Evolutionary conservation across 2,329 filamentous ascomycete species (phyloP), one percentile per base, ranked within the genome.

Genomic region (Nannizziopsis arthrosporioides): DNA sequence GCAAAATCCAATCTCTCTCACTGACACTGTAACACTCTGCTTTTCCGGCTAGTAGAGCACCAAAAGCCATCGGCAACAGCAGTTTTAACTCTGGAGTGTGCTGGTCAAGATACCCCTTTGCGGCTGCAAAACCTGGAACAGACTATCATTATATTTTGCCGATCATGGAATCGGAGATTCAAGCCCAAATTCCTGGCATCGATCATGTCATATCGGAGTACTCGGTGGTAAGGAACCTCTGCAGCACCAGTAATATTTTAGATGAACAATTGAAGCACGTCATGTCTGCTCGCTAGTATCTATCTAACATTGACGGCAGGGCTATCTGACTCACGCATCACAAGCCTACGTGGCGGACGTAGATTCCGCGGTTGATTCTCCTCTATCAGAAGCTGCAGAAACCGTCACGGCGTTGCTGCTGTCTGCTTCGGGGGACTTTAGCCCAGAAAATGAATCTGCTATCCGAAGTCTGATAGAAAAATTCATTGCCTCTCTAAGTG

Each of bases 251-350:
- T 40, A 17, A 15, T 8, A 37, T 22, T 34, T 6, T 9, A 17
- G 7, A 37, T 7, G 12, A 37, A 37, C 18, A 10, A 19, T 15
- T 18, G 22, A 34, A 34, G 14, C 19, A 12, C 12, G 31, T 32
- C 12, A 6, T 3, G 34, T 2, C 12, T 18, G 17, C 8, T 5
- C 31, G n/a, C n/a, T 44, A 18, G 22, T 38, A 18, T 46, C 9
- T 37, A 18, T 42, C 36, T 34, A 41, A n/a, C 27, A 19, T 37
- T 31, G n/a, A 18, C 32, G 14, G 17, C 44, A 73, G 70, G 92
- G 92, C 50, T 98, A 96, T 64, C 75, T 98, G 58, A 88, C 81
- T 61, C 90, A 98, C 74, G 92, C 92, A 42, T 92, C 89, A 42
- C 89, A 82, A 55, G 75, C 84, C 44, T 94, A 85, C 74, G 74